Base-by-base conservation (phyloP, 208 protist species). In the Crithidia brevicula region DNA sequence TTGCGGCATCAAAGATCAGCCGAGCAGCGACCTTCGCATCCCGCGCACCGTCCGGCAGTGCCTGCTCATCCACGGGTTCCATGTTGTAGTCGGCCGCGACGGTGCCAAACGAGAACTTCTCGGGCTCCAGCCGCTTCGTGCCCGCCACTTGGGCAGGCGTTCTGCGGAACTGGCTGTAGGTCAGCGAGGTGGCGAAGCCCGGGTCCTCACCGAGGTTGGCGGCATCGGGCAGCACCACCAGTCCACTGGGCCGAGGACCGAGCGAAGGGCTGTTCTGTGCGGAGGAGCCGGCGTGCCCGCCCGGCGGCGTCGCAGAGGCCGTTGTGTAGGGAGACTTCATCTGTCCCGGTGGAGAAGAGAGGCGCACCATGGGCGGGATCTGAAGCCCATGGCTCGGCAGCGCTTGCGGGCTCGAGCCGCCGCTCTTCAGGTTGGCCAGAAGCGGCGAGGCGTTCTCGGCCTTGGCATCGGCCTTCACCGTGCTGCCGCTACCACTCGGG, bases 21-120 rank as follows among this genome's bases (percentile, higher is more conserved):
- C 86, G 77, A 13, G 86, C 81, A 27, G 74, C 81, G 16, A 89
- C 69, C 58, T 92, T 92, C 3, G 57, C 67, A 51, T 73, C 67
- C 46, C 72, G 82, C 36, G 88, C 79, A 3, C 70, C 67, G 0
- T 74, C 23, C 42, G 60, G 63, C 30, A 58, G 30, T 46, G 0
- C 15, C 42, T 76, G 46, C 25, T 71, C 67, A 8, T 88, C 82
- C 25, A 2, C 49, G 3, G 85, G 85, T 25, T 81, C 74, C 20
- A 71, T 56, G 22, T 75, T 40, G 79, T 91, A 91, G 38, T 28
- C 53, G 30, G 56, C 23, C 18, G 82, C 72, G 28, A 86, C 67
- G 16, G 49, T 73, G 43, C 85, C 85, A 50, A 91, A 88, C 5
- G 67, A 67, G 30, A 82, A 91, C 11, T 46, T 56, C 52, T 68